Evolutionary conservation across 2,329 filamentous ascomycete genomes (phyloP).

Genomic region (Penicillium expansum): DNA sequence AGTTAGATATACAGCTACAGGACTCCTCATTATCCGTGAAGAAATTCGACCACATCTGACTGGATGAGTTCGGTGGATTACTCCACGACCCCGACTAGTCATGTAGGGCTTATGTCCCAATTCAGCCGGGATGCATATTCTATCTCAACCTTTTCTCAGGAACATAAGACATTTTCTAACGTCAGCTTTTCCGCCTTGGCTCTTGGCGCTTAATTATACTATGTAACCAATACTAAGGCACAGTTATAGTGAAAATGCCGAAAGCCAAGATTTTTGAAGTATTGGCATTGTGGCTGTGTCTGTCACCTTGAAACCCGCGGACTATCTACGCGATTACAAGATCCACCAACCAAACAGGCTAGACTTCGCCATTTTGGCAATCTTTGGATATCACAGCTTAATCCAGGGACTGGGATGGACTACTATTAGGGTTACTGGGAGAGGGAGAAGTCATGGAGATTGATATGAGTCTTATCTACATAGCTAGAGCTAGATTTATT

Average conservation of each 20-base stretch:
- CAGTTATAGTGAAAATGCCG: not conserved
- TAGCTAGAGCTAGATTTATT: not conserved
- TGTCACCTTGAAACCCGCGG: not conserved
- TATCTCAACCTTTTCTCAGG: not conserved
- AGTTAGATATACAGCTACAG: not conserved
- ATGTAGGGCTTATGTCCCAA: not conserved
- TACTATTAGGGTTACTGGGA: too few species aligned
- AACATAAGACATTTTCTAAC: conserved; percentile 10
- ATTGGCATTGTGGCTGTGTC: conserved; percentile 8
- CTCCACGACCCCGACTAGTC: not conserved
- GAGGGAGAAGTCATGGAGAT: not conserved
- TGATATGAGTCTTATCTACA: not conserved
- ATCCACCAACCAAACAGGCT: conserved; percentile 2
- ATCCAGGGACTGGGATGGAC: not conserved
- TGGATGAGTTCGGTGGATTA: not conserved
- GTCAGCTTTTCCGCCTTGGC: not conserved
- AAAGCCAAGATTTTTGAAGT: conserved; percentile 1
- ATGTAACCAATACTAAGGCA: not conserved
- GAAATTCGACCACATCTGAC: not conserved
- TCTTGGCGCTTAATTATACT: not conserved
- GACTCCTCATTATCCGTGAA: conserved; percentile 2
- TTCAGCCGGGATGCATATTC: not conserved
- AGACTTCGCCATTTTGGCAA: not conserved
- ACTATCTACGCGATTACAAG: not conserved
- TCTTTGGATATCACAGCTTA: not conserved